A percentile compares a stretch with the other conserved stretches of the same genome.
phyloP scores from a whole-genome alignment of 768 basidiomycete species.

The Sporobolomyces pararoseus region DNA sequence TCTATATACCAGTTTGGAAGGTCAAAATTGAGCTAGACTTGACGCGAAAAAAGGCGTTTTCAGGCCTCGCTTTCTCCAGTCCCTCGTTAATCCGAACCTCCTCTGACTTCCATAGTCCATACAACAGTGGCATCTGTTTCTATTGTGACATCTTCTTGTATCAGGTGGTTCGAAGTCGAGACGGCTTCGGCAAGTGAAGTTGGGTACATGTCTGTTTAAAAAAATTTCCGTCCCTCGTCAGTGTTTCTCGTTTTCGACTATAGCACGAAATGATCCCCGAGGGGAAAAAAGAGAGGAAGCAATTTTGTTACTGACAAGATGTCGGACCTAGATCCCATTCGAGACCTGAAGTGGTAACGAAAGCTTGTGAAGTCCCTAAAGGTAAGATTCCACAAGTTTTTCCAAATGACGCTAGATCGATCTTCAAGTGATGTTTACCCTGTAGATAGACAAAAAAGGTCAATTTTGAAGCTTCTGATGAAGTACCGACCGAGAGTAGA shows the following conservation, averaged over 20 bases:
- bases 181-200: constrained; percentile 81
- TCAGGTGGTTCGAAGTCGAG: constrained; percentile 89
- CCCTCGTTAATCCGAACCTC: constrained; percentile 14
- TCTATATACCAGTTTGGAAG: too few relatives aligned
- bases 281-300: too few relatives aligned
- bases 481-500: too few relatives aligned
- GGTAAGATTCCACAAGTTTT: constrained; percentile 93
- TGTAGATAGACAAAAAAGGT: constrained; percentile 48
- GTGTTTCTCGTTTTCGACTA: too few relatives aligned
- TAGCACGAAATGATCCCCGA: too few relatives aligned
- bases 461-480: too few relatives aligned
- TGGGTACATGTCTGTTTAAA: constrained; percentile 57
- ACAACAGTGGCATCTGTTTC: constrained; percentile 77
- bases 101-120: constrained; percentile 74
- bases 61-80: too few relatives aligned
- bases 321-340: constrained; percentile 79
- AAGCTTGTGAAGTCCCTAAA: constrained; percentile 71
- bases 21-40: too few relatives aligned
- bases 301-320: too few relatives aligned
- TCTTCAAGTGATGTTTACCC: constrained; percentile 76
- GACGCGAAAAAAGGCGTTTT: too few relatives aligned
- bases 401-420: constrained; percentile 71
- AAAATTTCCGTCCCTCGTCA: too few relatives aligned
- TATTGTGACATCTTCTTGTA: constrained; percentile 65
- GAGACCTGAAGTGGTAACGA: constrained; percentile 76